Conservation (phyloP, 495 filamentous ascomycete species). For the Mycothermus thermophilus region DNA sequence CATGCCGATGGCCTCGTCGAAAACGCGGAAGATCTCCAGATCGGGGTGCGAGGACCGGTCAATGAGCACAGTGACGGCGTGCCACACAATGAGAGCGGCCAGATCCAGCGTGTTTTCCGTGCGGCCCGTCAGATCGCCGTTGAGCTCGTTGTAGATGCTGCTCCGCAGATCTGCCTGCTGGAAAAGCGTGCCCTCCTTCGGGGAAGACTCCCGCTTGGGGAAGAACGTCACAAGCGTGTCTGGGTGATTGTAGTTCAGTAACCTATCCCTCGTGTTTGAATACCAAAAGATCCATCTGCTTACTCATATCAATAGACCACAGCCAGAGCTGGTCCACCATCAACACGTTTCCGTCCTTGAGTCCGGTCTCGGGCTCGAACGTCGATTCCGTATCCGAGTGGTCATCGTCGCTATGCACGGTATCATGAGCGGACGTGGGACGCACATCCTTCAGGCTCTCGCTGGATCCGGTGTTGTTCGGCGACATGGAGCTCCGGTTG, state of each 20-base stretch:
- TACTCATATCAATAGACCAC: conserved; percentile 48
- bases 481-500: background rate
- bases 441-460: background rate
- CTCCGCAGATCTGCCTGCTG: conserved; percentile 49
- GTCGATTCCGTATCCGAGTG: conserved; percentile 12
- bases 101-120: conserved; percentile 51
- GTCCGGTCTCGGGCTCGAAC: conserved; percentile 22
- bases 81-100: conserved; percentile 46
- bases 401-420: background rate
- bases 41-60: conserved; percentile 45
- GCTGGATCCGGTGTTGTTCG: background rate
- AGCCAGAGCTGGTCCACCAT: conserved; percentile 63
- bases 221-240: conserved; percentile 46
- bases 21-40: conserved; percentile 50
- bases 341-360: conserved; percentile 45
- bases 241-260: conserved; percentile 8
- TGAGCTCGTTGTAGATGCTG: conserved; percentile 54
- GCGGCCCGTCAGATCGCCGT: conserved; percentile 49
- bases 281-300: conserved; percentile 5
- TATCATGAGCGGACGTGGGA: no score
- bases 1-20: conserved; percentile 54
- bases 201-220: conserved; percentile 34
- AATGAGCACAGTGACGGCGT: conserved; percentile 49
- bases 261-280: background rate
- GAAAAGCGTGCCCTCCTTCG: conserved; percentile 41